phyloP scores from a whole-genome alignment of 2,329 filamentous ascomycete genomes.

The Aspergillus terreus region DNA sequence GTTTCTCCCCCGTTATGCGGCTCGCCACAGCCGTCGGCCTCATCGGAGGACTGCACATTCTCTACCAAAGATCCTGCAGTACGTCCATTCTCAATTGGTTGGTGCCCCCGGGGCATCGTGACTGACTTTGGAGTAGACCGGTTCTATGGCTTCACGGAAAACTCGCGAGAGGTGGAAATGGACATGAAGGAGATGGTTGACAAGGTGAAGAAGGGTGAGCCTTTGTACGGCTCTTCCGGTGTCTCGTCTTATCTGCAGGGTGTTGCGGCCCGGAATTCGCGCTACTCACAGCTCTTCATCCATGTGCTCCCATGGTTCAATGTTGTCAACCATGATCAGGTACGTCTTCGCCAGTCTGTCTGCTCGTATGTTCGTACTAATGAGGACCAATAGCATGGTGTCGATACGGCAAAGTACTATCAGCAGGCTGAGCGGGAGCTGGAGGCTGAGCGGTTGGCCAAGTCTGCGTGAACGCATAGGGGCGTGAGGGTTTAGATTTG shows the following conservation, averaged over 20 bases:
- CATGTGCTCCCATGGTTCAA: slow-evolving; percentile 95
- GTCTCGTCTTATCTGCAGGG: slow-evolving; percentile 90
- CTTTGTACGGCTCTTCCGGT: slow-evolving; percentile 77
- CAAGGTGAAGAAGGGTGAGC: slow-evolving; percentile 88
- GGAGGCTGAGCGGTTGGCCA: slow-evolving; percentile 64
- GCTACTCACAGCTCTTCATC: slow-evolving; percentile 80
- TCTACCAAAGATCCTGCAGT: slow-evolving; percentile 82
- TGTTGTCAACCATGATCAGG: slow-evolving; percentile 87
- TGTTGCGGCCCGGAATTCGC: slow-evolving; percentile 84
- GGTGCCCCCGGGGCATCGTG: neutral
- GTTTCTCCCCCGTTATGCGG: slow-evolving; percentile 79
- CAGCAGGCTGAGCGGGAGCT: slow-evolving; percentile 90
- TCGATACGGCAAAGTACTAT: slow-evolving; percentile 98
- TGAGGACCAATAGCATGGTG: slow-evolving; percentile 64
- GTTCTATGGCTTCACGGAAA: slow-evolving; percentile 94
- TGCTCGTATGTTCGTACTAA: slow-evolving; percentile 9
- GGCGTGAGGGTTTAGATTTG: slow-evolving; percentile 8
- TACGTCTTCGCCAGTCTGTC: slow-evolving; percentile 25
- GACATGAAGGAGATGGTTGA: slow-evolving; percentile 98
- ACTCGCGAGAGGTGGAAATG: slow-evolving; percentile 85
- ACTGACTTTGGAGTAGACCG: slow-evolving; percentile 58
- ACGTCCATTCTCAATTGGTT: slow-evolving; percentile 41
- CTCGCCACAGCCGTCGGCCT: slow-evolving; percentile 69
- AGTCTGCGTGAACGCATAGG: slow-evolving; percentile 21
- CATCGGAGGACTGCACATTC: slow-evolving; percentile 75